Base-by-base conservation (phyloP, 2,329 filamentous ascomycete genomes). In the Aurifilum marmelostoma region DNA sequence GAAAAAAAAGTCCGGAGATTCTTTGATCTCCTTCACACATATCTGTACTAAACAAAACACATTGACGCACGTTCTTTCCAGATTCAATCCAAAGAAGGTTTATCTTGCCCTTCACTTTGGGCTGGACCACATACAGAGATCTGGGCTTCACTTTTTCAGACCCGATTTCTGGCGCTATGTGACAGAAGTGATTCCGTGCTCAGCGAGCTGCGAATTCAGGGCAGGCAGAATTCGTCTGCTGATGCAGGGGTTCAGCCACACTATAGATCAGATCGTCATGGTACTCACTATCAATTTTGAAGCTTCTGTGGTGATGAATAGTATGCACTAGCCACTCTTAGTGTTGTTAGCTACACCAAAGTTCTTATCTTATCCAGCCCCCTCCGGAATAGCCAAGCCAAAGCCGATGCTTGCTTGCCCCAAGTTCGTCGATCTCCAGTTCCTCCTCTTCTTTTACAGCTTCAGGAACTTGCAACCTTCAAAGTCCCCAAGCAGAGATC, bases 371-470 rank as follows among this genome's bases (percentile, higher is more conserved):
- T 63, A 63, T 63, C 61, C 61, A 18, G n/a, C 27, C 61, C 18
- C 61, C 52, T 29, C 24, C 12, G 12, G n/a, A 16, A 56, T 37
- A 37, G 56, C 56, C 61, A 63, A 34, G 21, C 65, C 41, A 52
- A 60, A 66, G 64, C 54, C 54, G 64, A 60, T 65, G 52, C 54
- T 47, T 63, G 61, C 61, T 63, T 50, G 61, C 37, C 34, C 24
- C 52, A 16, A 29, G 61, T 39, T 60, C 24, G 61, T 59, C 21
- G 24, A 32, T 66, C 65, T 66, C 29, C n/a, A 50, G 37, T 34
- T 66, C 54, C 37, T 66, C 56, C 52, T 61, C 65, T 52, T 39
- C 37, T n/a, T n/a, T 47, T 3, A 43, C 56, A 47, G 52, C 58
- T 66, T 16, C 56, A 60, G 39, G 8, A 32, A 66, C 65, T 66